A percentile compares a stretch with the other conserved stretches of the same genome.
Evolutionary conservation across 371 early-diverging fungal genomes (phyloP).

Genomic region (Mucor sp.): DNA sequence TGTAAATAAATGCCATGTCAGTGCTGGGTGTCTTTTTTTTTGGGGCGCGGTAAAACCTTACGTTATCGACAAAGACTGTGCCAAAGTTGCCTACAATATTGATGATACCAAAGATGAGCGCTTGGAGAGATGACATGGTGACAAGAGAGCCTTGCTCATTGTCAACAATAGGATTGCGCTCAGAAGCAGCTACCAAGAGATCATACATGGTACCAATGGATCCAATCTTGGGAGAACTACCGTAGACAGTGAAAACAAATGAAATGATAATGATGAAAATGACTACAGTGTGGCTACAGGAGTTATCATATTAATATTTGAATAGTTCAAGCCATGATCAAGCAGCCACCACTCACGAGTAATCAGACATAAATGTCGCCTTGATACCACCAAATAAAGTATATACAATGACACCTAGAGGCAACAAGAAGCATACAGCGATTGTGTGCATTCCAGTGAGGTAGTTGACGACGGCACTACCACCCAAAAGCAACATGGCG

Average conservation of each 20-base stretch:
- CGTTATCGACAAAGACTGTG: constrained; percentile 74
- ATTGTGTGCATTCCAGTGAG: constrained; percentile 70
- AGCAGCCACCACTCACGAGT: constrained; percentile 33
- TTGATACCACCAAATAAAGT: constrained; percentile 72
- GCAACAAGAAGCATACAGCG: constrained; percentile 69
- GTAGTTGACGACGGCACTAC: constrained; percentile 66
- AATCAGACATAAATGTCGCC: constrained; percentile 74
- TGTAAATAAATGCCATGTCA: background rate
- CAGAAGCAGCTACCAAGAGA: constrained; percentile 51
- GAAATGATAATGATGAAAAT: constrained; percentile 68
- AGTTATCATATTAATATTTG: background rate
- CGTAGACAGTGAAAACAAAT: constrained; percentile 68
- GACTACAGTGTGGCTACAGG: constrained; percentile 60
- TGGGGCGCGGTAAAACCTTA: background rate
- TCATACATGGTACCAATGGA: constrained; percentile 69
- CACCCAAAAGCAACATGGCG: constrained; percentile 71
- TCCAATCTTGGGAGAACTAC: constrained; percentile 60
- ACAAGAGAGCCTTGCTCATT: constrained; percentile 66
- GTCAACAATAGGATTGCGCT: constrained; percentile 52
- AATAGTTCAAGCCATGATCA: no score
- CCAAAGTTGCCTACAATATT: constrained; percentile 77
- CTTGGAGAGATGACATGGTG: constrained; percentile 68
- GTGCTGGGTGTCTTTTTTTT: no score
- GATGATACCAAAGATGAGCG: constrained; percentile 68
- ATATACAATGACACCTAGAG: constrained; percentile 69